Conservation (phyloP, 192 early-diverging fungal genomes). For the Lobulomyces angularis region DNA sequence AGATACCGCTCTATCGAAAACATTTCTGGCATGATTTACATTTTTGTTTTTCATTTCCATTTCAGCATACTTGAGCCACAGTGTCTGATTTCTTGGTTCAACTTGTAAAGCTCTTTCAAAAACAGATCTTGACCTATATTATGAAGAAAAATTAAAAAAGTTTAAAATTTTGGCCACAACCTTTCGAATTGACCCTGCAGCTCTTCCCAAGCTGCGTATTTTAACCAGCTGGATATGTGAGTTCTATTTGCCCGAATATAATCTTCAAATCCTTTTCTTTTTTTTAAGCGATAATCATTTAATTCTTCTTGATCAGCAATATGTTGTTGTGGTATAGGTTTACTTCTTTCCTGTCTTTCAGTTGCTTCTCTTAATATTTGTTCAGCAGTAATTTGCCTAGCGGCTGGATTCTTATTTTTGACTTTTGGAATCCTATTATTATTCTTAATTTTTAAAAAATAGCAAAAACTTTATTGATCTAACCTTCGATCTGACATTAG, state of each 20-base stretch:
- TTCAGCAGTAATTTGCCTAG: conserved; percentile 96
- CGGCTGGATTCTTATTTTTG: conserved; percentile 97
- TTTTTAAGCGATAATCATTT: conserved; percentile 73
- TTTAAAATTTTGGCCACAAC: conserved; percentile 24
- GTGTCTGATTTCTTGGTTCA: conserved; percentile 70
- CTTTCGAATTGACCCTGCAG: conserved; percentile 70
- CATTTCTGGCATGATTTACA: conserved; percentile 82
- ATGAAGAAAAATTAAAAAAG: conserved; percentile 10
- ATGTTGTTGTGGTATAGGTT: conserved; percentile 65
- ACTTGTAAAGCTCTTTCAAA: conserved; percentile 88
- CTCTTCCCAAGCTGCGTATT: conserved; percentile 96
- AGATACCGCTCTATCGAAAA: conserved; percentile 84
- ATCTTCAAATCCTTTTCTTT: conserved; percentile 92
- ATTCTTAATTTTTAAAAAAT: too few relatives aligned
- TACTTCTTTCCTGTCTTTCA: conserved; percentile 56
- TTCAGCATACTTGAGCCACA: conserved; percentile 89
- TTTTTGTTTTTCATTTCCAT: conserved; percentile 98
- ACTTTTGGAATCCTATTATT: too few relatives aligned
- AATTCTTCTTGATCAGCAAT: conserved; percentile 90
- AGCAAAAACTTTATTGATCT: too few relatives aligned
- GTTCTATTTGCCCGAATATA: conserved; percentile 70
- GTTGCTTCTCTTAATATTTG: conserved; percentile 93
- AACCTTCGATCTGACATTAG: too few relatives aligned
- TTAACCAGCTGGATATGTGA: conserved; percentile 82
- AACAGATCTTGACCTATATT: conserved; percentile 59